phyloP scores from a whole-genome alignment of 2,329 filamentous ascomycete genomes.

The Cladosporium sp. region DNA sequence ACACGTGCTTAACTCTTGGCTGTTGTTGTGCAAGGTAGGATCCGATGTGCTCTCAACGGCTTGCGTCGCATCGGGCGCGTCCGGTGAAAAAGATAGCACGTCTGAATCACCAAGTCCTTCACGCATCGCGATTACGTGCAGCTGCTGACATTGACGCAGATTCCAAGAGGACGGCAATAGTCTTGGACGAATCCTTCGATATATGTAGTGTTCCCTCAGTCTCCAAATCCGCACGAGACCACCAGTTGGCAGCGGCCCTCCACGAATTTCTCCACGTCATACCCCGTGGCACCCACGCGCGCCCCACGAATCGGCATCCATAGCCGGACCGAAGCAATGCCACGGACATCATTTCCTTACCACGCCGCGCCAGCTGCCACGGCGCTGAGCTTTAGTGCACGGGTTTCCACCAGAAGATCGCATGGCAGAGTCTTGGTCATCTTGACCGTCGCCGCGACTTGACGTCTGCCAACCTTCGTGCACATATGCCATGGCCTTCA shows the following conservation, averaged over 20 bases:
- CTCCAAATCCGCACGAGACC: neutral
- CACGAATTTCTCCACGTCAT: conserved; percentile 8
- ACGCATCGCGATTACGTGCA: neutral
- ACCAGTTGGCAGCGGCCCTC: conserved; percentile 1
- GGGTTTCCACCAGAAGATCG: neutral
- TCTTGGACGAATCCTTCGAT: conserved; percentile 8
- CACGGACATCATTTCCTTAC: conserved; percentile 1
- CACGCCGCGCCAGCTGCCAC: conserved; percentile 10
- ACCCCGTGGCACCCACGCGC: conserved; percentile 4
- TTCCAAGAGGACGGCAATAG: conserved; percentile 1
- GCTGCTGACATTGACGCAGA: neutral
- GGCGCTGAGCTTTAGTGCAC: conserved; percentile 11
- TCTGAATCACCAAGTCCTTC: neutral
- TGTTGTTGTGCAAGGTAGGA: neutral
- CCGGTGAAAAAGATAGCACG: neutral
- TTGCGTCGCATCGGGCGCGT: neutral
- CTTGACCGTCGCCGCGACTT: neutral
- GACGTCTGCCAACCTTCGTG: conserved; percentile 9
- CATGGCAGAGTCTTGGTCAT: conserved; percentile 6
- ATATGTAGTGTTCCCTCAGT: neutral
- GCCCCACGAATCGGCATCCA: neutral
- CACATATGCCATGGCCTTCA: conserved; percentile 7
- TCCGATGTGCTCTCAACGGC: conserved; percentile 2
- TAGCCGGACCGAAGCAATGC: conserved; percentile 8
- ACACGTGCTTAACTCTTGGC: conserved; percentile 12